Evolutionary conservation across 768 basidiomycete species (phyloP).

Genomic region (Tricholoma hemisulphureum): DNA sequence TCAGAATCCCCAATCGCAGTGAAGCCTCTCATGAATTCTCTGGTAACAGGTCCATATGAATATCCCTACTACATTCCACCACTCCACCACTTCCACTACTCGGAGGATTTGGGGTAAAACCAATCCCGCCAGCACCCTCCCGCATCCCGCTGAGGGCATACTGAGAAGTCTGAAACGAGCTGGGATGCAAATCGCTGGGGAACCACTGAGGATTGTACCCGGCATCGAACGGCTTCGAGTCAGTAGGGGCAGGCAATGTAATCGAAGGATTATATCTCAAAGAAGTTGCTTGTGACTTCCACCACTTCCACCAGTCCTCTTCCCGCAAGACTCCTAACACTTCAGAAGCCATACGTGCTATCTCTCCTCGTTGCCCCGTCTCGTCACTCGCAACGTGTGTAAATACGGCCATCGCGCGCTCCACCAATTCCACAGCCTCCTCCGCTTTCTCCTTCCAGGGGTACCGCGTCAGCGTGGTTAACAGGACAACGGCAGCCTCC

Average conservation of each 20-base stretch:
- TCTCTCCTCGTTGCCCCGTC: slow-evolving; percentile 35
- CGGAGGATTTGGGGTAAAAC: neutral
- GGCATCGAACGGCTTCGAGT: neutral
- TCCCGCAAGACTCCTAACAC: slow-evolving; percentile 34
- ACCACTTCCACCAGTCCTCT: slow-evolving; percentile 25
- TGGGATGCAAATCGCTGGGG: neutral
- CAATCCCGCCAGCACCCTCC: neutral
- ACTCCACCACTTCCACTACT: neutral
- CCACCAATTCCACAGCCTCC: slow-evolving; percentile 38
- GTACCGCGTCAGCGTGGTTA: slow-evolving; percentile 39
- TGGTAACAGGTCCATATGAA: neutral
- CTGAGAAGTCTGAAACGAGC: neutral
- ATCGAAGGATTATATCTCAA: neutral
- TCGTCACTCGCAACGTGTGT: slow-evolving; percentile 32
- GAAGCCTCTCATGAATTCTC: no score
- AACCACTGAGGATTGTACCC: neutral
- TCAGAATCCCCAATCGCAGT: no score
- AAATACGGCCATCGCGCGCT: slow-evolving; percentile 39
- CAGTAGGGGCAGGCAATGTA: neutral
- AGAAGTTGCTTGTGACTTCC: slow-evolving; percentile 12
- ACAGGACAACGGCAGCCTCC: slow-evolving; percentile 47
- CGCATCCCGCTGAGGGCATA: neutral
- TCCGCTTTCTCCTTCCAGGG: slow-evolving; percentile 36
- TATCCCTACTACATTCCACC: neutral
- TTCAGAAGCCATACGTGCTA: slow-evolving; percentile 38